These are phyloP conservation scores for Alternaria longipes DNA, from an alignment of 2,329 filamentous ascomycete genomes.

Conservation along the genomic window DNA sequence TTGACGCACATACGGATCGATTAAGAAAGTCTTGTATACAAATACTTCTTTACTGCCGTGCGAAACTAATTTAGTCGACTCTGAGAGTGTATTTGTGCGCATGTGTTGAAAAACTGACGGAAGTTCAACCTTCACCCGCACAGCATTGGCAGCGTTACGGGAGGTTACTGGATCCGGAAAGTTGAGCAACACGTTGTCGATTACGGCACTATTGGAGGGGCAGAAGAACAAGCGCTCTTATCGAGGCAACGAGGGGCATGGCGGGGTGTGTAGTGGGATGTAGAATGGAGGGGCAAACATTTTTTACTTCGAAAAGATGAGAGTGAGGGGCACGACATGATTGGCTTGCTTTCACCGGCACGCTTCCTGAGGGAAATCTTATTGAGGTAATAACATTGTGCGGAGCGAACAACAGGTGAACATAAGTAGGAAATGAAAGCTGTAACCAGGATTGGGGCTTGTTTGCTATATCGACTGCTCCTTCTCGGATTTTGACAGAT, in stretches of 20 bases:
- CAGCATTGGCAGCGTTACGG: neutral
- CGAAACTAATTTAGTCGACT: neutral
- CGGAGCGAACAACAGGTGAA: neutral
- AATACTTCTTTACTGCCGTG: neutral
- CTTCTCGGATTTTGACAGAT: neutral
- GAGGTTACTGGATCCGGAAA: neutral
- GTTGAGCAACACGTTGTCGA: slow-evolving; percentile 4
- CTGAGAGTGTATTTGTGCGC: neutral
- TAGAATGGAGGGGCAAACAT: slow-evolving; percentile 4
- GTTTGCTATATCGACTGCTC: neutral
- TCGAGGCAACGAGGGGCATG: slow-evolving; percentile 4
- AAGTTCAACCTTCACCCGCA: neutral
- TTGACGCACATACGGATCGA: neutral
- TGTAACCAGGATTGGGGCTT: neutral
- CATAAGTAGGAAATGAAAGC: neutral
- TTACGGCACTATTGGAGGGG: slow-evolving; percentile 8
- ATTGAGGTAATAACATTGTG: neutral
- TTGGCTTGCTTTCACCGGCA: neutral
- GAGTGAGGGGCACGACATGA: slow-evolving; percentile 1
- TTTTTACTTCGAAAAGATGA: neutral
- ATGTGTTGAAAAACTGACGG: neutral
- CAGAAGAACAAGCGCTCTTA: neutral
- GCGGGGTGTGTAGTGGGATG: slow-evolving; percentile 2
- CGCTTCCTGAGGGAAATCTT: neutral
- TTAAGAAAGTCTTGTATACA: neutral